These are phyloP conservation scores for Teratosphaeria pseudoeucalypti DNA, from an alignment of 2,329 filamentous ascomycete genomes.

Conservation along the genomic window DNA sequence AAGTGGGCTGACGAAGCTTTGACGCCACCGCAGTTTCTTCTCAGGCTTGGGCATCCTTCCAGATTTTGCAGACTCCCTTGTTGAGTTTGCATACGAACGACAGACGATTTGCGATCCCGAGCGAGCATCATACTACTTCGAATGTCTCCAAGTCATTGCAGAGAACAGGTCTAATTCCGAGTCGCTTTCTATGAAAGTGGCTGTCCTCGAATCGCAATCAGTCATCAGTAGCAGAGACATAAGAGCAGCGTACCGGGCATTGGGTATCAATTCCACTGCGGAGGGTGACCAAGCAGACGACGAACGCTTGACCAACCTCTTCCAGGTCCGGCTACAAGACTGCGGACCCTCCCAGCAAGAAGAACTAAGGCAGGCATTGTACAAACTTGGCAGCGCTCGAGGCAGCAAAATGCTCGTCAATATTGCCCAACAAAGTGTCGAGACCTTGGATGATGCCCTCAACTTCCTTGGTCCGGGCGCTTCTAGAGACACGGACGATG, in stretches of 20 bases:
- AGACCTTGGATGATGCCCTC: conserved; percentile 55
- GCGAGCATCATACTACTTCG: conserved; percentile 51
- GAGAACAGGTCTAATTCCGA: conserved; percentile 44
- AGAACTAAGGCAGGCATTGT: conserved; percentile 46
- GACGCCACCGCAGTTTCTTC: conserved; percentile 27
- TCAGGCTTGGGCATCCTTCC: conserved; percentile 52
- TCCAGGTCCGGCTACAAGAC: conserved; percentile 48
- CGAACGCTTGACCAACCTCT: conserved; percentile 51
- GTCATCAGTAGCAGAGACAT: conserved; percentile 48
- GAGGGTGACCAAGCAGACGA: conserved; percentile 38
- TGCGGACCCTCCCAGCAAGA: conserved; percentile 43
- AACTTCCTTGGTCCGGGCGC: conserved; percentile 47
- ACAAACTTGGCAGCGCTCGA: conserved; percentile 49
- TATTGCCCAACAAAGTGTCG: conserved; percentile 47
- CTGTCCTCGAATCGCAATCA: conserved; percentile 48
- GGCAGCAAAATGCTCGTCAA: conserved; percentile 48
- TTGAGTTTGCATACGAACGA: conserved; percentile 52
- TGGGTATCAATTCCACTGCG: conserved; percentile 36
- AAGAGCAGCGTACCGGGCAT: conserved; percentile 46
- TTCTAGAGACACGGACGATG: conserved; percentile 38
- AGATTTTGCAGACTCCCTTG: conserved; percentile 52
- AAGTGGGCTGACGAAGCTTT: neutral
- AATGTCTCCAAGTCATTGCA: conserved; percentile 53
- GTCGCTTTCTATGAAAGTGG: conserved; percentile 47
- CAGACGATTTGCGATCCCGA: conserved; percentile 47